phyloP scores from a whole-genome alignment of 768 basidiomycete genomes.

The Leucocoprinus leucothites region DNA sequence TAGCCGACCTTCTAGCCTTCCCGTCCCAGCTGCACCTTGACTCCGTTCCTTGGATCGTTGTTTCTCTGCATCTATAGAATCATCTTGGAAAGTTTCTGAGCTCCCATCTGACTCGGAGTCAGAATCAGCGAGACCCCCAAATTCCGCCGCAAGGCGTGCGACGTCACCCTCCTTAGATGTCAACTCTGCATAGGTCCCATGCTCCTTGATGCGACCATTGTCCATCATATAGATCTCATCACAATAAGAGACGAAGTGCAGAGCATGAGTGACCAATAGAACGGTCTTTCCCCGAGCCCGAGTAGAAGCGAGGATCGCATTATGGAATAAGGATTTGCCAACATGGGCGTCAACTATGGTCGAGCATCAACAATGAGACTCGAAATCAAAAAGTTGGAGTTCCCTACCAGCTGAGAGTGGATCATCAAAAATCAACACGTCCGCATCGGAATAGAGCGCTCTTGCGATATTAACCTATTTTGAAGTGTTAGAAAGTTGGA shows the following conservation, averaged over 20 bases:
- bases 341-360: slow-evolving; percentile 69
- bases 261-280: slow-evolving; percentile 82
- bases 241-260: slow-evolving; percentile 79
- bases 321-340: slow-evolving; percentile 62
- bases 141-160: slow-evolving; percentile 55
- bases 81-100: slow-evolving; percentile 1
- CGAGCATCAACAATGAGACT: not conserved
- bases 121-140: slow-evolving; percentile 45
- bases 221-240: slow-evolving; percentile 77
- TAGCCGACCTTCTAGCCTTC: slow-evolving; percentile 63
- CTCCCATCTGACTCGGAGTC: slow-evolving; percentile 21
- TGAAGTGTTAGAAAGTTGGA: not conserved
- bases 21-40: slow-evolving; percentile 39
- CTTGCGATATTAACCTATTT: slow-evolving; percentile 64
- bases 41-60: slow-evolving; percentile 7
- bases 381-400: not conserved
- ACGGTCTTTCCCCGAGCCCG: slow-evolving; percentile 57
- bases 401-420: slow-evolving; percentile 57
- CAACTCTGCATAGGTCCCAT: slow-evolving; percentile 59
- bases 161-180: slow-evolving; percentile 49
- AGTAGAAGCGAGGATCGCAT: slow-evolving; percentile 51
- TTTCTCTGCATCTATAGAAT: slow-evolving; percentile 10
- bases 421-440: slow-evolving; percentile 61
- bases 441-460: slow-evolving; percentile 63
- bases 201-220: slow-evolving; percentile 70